Evolutionary conservation across 331 rosid genomes (phyloP).

Genomic region (Saraca asoca): DNA sequence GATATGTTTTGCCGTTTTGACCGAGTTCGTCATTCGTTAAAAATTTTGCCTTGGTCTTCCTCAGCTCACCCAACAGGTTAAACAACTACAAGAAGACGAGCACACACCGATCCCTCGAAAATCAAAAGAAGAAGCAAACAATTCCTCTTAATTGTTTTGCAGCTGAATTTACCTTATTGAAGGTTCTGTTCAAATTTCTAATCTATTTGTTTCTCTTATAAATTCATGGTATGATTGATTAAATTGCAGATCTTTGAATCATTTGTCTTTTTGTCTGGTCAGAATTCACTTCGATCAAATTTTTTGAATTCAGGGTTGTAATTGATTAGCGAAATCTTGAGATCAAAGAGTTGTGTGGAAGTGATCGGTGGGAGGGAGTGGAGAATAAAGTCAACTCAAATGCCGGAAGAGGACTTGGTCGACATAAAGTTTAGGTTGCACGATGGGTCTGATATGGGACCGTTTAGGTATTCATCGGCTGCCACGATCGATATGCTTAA

Average conservation of each 20-base stretch:
- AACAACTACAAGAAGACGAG: not conserved
- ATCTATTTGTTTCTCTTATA: not conserved
- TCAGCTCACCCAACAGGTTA: conserved; percentile 14
- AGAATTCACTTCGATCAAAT: conserved; percentile 1
- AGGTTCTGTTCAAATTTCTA: conserved; percentile 6
- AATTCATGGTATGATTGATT: not conserved
- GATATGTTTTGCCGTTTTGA: conserved; percentile 16
- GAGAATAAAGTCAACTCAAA: conserved; percentile 38
- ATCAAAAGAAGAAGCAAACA: not conserved
- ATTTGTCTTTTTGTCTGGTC: not conserved
- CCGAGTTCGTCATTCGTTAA: conserved; percentile 4
- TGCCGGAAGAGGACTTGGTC: conserved; percentile 93
- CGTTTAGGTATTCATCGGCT: conserved; percentile 81
- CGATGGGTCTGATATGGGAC: conserved; percentile 91
- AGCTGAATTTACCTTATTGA: not conserved
- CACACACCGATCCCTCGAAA: not conserved
- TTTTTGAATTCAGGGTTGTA: not conserved
- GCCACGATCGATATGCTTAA: conserved; percentile 88
- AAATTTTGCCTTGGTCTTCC: conserved; percentile 9
- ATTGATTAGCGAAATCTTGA: not conserved
- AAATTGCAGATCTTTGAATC: not conserved
- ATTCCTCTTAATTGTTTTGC: not conserved
- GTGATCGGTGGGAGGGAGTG: conserved; percentile 29
- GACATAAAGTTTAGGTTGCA: conserved; percentile 81
- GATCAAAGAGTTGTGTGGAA: conserved; percentile 21